A percentile compares a stretch with the other conserved stretches of the same genome.
phyloP scores from a whole-genome alignment of 345 rosid genomes.

The Reutealis trisperma region DNA sequence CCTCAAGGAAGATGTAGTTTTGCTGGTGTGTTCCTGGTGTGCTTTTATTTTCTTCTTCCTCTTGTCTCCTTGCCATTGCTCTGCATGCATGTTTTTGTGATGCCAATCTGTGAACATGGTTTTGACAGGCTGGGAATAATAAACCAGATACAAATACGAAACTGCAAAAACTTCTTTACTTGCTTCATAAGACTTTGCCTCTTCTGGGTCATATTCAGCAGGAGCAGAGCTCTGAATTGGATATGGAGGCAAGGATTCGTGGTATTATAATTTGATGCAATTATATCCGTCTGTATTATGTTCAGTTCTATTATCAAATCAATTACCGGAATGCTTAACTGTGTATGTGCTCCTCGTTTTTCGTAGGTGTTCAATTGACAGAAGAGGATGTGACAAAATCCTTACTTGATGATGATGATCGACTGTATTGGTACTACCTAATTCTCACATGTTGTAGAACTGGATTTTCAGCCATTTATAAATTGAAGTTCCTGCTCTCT shows the following conservation, averaged over 20 bases:
- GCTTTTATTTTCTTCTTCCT: constrained; percentile 2
- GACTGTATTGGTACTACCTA: constrained; percentile 52
- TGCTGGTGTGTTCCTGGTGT: constrained; percentile 30
- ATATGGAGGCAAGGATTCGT: constrained; percentile 33
- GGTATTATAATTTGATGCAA: constrained; percentile 31
- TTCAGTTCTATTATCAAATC: constrained; percentile 10
- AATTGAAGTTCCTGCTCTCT: not conserved
- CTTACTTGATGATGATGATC: constrained; percentile 45
- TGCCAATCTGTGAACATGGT: constrained; percentile 16
- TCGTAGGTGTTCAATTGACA: constrained; percentile 38
- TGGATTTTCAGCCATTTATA: not conserved
- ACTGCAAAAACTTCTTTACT: constrained; percentile 43
- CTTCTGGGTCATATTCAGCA: constrained; percentile 45
- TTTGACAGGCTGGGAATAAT: constrained; percentile 34
- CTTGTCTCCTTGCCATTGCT: constrained; percentile 3
- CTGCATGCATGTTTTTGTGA: constrained; percentile 3
- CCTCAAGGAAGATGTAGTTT: constrained; percentile 40
- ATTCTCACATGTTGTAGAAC: constrained; percentile 19
- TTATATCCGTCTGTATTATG: not conserved
- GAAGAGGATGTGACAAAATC: constrained; percentile 35
- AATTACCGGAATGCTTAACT: constrained; percentile 15
- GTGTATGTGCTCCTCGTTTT: constrained; percentile 12
- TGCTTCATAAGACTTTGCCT: constrained; percentile 47
- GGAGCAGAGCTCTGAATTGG: constrained; percentile 49
- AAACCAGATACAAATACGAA: constrained; percentile 30